Evolutionary conservation across 495 filamentous ascomycete genomes (phyloP).

Genomic region (Trichoderma orchidacearum): DNA sequence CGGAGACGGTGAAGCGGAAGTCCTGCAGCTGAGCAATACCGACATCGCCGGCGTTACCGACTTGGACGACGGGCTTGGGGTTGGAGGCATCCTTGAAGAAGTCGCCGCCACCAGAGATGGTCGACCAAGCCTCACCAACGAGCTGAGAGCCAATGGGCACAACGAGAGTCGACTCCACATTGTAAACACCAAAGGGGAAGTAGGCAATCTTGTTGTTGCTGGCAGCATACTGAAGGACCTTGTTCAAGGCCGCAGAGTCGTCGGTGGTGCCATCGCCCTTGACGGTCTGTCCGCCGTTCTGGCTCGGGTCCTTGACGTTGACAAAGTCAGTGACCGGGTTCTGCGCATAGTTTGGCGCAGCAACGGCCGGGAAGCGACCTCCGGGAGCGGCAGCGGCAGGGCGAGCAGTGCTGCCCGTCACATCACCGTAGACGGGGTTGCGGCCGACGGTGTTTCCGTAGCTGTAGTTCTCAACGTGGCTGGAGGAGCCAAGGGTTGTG

Average conservation of each 20-base stretch:
- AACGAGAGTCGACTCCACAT: constrained; percentile 15
- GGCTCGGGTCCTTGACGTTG: constrained; percentile 41
- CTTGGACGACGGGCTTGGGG: constrained; percentile 35
- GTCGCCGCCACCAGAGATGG: constrained; percentile 28
- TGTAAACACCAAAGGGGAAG: constrained; percentile 36
- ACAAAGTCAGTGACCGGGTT: constrained; percentile 32
- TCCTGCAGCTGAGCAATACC: constrained; percentile 46
- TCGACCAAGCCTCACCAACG: constrained; percentile 31
- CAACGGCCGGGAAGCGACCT: constrained; percentile 16
- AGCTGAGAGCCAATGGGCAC: constrained; percentile 34
- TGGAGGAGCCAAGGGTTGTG: constrained; percentile 10
- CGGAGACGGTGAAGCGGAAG: constrained; percentile 27
- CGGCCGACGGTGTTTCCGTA: constrained; percentile 45
- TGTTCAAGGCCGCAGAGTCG: constrained; percentile 4
- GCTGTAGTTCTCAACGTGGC: constrained; percentile 17
- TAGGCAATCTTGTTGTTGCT: constrained; percentile 44
- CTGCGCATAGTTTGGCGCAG: constrained; percentile 25
- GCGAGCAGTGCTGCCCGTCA: constrained; percentile 18
- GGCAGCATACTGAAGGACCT: constrained; percentile 1
- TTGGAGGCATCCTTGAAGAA: constrained; percentile 32
- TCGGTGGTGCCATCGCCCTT: constrained; percentile 6
- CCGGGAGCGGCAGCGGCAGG: constrained; percentile 15
- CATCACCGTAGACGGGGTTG: constrained; percentile 43
- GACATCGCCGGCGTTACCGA: constrained; percentile 35
- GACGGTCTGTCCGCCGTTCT: constrained; percentile 6